Evolutionary conservation across 2,329 filamentous ascomycete species (phyloP), one percentile per base, ranked within the genome.

Genomic region (Diaporthe caulivora): DNA sequence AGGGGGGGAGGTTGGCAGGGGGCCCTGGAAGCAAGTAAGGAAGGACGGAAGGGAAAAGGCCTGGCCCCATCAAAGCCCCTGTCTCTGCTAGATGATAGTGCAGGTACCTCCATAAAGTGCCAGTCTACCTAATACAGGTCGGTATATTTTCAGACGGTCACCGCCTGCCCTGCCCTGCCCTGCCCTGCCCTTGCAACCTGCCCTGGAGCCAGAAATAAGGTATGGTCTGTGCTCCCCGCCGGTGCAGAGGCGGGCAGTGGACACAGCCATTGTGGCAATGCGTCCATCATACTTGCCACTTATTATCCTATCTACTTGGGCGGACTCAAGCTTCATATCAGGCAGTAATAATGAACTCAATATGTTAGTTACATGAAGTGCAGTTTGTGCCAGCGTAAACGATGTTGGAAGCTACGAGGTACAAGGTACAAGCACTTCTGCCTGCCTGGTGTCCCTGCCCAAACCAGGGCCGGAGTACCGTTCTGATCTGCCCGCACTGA

Each of bases 161-260:
- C 3, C n/a, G 54, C 54, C 34, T 34, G 34, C 34, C 34, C 5
- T 40, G 37, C 37, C 37, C 37, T 40, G 37, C 37, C 37, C 37
- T 40, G 37, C 37, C 37, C 6, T 40, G 37, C 37, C 37, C 37
- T 10, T 40, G 37, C 37, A 6, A 8, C 55, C n/a, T 67, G 62
- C 47, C 62, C 47, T 53, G 47, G 24, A 53, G 62, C 62, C 62
- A 53, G 62, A 67, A 67, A 67, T 67, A 67, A 67, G 62, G 62
- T 67, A 67, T 67, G 62, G 62, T 67, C 62, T 67, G 62, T 67
- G 62, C 62, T 67, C 47, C 47, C 44, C 62, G 62, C 26, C 47
- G 62, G 24, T 21, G 9, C 57, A 44, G 49, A 6, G 10, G 17
- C 17, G 17, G 26, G 24, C 24, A 44, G 37, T 29, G n/a, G 57